These are phyloP conservation scores for Fusarium equiseti DNA, from an alignment of 2,329 filamentous ascomycete species.

Conservation along the genomic window DNA sequence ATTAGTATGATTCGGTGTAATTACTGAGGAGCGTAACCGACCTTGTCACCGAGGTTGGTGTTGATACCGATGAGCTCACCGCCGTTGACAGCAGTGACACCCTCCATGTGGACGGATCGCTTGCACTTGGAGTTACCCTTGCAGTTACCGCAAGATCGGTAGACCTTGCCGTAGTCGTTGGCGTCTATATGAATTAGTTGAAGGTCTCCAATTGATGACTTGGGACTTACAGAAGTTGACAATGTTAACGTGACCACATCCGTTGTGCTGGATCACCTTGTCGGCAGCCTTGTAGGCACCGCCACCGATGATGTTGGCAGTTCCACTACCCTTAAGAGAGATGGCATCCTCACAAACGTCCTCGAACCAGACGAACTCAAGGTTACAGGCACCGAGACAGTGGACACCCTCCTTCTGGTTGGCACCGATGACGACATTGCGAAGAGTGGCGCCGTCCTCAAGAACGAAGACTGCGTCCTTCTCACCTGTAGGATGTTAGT, in stretches of 20 bases:
- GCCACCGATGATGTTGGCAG: slow-evolving; percentile 57
- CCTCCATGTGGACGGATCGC: slow-evolving; percentile 59
- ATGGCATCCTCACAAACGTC: slow-evolving; percentile 57
- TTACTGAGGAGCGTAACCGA: background rate
- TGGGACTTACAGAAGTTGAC: slow-evolving; percentile 45
- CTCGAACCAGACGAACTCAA: slow-evolving; percentile 62
- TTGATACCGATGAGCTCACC: slow-evolving; percentile 59
- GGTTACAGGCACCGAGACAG: slow-evolving; percentile 57
- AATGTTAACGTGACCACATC: slow-evolving; percentile 57
- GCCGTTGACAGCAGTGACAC: slow-evolving; percentile 53
- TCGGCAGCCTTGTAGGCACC: slow-evolving; percentile 60
- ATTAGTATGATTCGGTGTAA: background rate
- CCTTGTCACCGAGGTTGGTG: slow-evolving; percentile 53
- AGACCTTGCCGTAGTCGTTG: slow-evolving; percentile 60
- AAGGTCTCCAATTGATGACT: rapidly evolving
- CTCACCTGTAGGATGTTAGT: background rate
- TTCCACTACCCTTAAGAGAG: slow-evolving; percentile 42
- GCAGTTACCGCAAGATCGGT: slow-evolving; percentile 47
- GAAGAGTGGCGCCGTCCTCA: slow-evolving; percentile 56
- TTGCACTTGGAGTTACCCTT: slow-evolving; percentile 51
- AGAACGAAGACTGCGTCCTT: slow-evolving; percentile 57
- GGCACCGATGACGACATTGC: slow-evolving; percentile 60
- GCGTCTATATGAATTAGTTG: slow-evolving; percentile 42
- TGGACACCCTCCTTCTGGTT: slow-evolving; percentile 61
- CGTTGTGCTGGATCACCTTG: slow-evolving; percentile 63